Conservation (phyloP, 805 yeast species). For the Saturnispora quitensis region DNA sequence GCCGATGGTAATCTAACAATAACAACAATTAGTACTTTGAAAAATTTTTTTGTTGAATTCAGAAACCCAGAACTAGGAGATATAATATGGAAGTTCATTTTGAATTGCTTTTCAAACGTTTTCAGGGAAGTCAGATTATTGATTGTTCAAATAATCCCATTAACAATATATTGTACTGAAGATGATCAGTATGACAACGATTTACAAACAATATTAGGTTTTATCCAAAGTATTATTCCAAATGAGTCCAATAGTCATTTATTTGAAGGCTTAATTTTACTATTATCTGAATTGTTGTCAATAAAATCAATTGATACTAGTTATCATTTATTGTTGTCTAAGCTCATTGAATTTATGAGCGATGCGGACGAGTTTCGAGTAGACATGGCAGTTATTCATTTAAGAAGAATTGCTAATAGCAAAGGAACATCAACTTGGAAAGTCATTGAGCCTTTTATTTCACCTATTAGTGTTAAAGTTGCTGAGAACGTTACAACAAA, state of each 20-base stretch:
- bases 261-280: slow-evolving; percentile 49
- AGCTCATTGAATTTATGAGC: slow-evolving; percentile 57
- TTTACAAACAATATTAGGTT: slow-evolving; percentile 36
- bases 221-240: slow-evolving; percentile 35
- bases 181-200: slow-evolving; percentile 33
- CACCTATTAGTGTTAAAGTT: slow-evolving; percentile 55
- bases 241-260: slow-evolving; percentile 16
- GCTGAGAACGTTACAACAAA: slow-evolving; percentile 44
- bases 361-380: slow-evolving; percentile 57
- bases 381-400: slow-evolving; percentile 57
- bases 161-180: slow-evolving; percentile 36
- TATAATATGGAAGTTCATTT: slow-evolving; percentile 34
- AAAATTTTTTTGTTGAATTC: slow-evolving; percentile 43
- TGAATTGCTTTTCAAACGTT: slow-evolving; percentile 30
- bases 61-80: slow-evolving; percentile 35
- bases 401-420: slow-evolving; percentile 48
- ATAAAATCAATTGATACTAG: slow-evolving; percentile 54
- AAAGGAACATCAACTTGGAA: slow-evolving; percentile 66
- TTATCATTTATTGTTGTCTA: slow-evolving; percentile 55
- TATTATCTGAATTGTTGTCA: slow-evolving; percentile 59
- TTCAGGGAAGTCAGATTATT: slow-evolving; percentile 50
- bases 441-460: slow-evolving; percentile 69
- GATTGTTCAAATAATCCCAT: slow-evolving; percentile 41
- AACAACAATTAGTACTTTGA: slow-evolving; percentile 37
- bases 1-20: slow-evolving; percentile 27